Evolutionary conservation across 768 basidiomycete species (phyloP).

Genomic region (Paxillus involutus): DNA sequence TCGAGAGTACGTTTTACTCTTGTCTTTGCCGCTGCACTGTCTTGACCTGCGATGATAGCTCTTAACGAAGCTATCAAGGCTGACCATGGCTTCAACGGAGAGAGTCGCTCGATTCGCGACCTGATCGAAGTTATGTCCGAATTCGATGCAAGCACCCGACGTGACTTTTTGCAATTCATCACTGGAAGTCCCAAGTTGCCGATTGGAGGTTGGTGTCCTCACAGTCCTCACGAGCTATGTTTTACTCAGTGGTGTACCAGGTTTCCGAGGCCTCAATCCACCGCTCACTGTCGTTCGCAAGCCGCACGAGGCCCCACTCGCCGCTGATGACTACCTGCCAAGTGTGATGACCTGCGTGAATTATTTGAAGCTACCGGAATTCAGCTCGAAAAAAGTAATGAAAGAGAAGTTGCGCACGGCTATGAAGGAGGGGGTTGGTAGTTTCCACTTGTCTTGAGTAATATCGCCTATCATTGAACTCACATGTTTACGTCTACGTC

Average conservation of each 20-base stretch:
- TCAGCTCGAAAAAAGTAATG: conserved; percentile 85
- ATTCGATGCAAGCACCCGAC: conserved; percentile 70
- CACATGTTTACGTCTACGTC: conserved; percentile 22
- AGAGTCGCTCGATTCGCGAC: conserved; percentile 87
- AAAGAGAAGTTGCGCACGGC: conserved; percentile 79
- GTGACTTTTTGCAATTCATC: conserved; percentile 93
- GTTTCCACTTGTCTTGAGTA: conserved; percentile 90
- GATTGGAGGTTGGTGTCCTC: conserved; percentile 73
- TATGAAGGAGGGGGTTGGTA: conserved; percentile 91
- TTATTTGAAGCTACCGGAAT: conserved; percentile 95
- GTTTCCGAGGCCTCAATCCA: conserved; percentile 94
- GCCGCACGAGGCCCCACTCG: conserved; percentile 88
- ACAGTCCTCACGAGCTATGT: neutral
- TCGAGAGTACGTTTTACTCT: conserved; percentile 66
- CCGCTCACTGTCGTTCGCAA: conserved; percentile 96
- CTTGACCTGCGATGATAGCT: conserved; percentile 45
- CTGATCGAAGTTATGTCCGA: conserved; percentile 84
- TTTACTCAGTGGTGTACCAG: conserved; percentile 35
- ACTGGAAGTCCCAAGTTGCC: conserved; percentile 97
- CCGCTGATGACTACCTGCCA: conserved; percentile 91
- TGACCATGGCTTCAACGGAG: conserved; percentile 96
- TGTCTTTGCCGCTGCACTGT: neutral
- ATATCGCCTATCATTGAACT: conserved; percentile 18
- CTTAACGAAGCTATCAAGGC: conserved; percentile 90
- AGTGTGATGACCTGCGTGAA: conserved; percentile 99